These are phyloP conservation scores for Colletotrichum echinochloae DNA, from an alignment of 2,329 filamentous ascomycete species.

Conservation along the genomic window DNA sequence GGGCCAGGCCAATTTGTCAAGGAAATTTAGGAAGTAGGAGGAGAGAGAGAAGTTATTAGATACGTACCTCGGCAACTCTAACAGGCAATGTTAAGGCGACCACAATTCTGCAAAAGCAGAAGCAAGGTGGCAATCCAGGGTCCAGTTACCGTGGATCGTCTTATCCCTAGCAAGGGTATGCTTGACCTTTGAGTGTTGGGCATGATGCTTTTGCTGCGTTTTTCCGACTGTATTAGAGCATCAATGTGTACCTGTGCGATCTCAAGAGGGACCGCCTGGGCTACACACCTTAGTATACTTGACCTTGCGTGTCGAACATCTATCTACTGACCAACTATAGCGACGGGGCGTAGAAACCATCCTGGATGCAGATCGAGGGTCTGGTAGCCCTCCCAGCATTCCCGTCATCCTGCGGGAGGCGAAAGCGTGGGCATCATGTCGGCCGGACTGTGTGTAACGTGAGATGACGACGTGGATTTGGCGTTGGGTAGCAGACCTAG, in stretches of 20 bases:
- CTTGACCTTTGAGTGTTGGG: no score
- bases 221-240: no score
- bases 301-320: background rate
- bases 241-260: no score
- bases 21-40: background rate
- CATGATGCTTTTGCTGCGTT: no score
- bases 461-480: background rate
- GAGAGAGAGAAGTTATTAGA: background rate
- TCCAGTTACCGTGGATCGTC: conserved; percentile 1
- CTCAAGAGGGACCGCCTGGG: no score
- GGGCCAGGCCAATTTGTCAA: background rate
- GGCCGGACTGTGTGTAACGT: background rate
- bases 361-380: background rate
- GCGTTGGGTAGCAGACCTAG: background rate
- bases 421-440: background rate
- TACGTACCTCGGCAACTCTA: background rate
- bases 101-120: background rate
- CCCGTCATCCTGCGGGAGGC: background rate
- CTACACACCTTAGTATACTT: no score
- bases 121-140: conserved; percentile 9
- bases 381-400: background rate
- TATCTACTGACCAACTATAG: background rate
- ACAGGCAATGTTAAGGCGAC: background rate
- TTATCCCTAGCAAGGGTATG: no score
- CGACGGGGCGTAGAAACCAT: background rate